phyloP scores from a whole-genome alignment of 768 basidiomycete species.

The Tulasnella sp. region DNA sequence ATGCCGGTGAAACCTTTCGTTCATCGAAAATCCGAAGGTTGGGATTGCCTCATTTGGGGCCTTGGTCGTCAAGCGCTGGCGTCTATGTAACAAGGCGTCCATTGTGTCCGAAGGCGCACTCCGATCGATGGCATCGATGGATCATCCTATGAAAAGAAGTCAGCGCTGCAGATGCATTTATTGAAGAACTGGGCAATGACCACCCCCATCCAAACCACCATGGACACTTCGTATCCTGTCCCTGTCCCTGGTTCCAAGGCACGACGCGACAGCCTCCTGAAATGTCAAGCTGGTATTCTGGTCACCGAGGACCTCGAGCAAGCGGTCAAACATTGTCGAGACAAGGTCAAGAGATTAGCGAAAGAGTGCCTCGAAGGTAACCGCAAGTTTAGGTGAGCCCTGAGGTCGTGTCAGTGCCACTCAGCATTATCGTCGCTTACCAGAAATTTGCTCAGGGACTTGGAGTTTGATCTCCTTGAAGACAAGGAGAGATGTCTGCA shows the following conservation, averaged over 20 bases:
- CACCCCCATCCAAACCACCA: background rate
- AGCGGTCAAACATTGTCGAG: slow-evolving; percentile 46
- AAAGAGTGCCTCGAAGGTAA: slow-evolving; percentile 49
- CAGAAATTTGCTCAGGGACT: slow-evolving; percentile 42
- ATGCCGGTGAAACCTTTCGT: background rate
- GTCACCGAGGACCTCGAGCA: slow-evolving; percentile 47
- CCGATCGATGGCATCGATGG: background rate
- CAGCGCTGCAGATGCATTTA: background rate
- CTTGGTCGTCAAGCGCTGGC: background rate
- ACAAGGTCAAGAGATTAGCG: slow-evolving; percentile 47
- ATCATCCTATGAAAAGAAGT: background rate
- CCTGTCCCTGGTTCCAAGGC: background rate
- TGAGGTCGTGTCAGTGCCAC: background rate
- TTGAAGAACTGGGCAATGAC: background rate
- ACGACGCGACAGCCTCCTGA: slow-evolving; percentile 35
- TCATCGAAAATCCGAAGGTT: background rate
- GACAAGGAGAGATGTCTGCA: slow-evolving; percentile 44
- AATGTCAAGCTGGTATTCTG: slow-evolving; percentile 35
- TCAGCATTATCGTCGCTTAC: background rate
- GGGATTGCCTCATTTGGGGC: background rate
- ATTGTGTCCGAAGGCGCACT: background rate
- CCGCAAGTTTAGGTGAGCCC: slow-evolving; percentile 48
- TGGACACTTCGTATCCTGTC: background rate
- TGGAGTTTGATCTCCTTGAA: slow-evolving; percentile 53
- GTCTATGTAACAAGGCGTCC: background rate